A percentile compares a stretch with the other conserved stretches of the same genome.
Evolutionary conservation across 768 basidiomycete genomes (phyloP).

Genomic region (Naematelia encephala): DNA sequence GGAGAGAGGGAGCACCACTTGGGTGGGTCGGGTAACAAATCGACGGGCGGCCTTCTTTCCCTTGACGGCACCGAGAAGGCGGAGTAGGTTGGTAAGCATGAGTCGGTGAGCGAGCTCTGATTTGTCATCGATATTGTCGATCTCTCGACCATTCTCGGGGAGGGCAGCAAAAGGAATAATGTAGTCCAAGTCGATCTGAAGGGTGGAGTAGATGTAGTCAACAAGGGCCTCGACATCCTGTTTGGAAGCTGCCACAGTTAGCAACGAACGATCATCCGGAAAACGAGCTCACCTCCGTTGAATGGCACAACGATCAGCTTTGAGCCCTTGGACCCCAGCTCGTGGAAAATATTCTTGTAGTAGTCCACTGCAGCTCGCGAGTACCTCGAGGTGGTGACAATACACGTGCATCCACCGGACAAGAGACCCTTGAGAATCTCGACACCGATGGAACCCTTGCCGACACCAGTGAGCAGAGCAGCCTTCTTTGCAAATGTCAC

Average conservation of each 20-base stretch:
- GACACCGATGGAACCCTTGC: constrained; percentile 95
- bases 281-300: constrained; percentile 63
- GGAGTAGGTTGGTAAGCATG: constrained; percentile 95
- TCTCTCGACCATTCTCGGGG: constrained; percentile 97
- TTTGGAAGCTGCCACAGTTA: constrained; percentile 65
- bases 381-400: constrained; percentile 97
- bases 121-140: constrained; percentile 92
- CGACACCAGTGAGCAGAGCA: constrained; percentile 93
- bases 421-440: constrained; percentile 96
- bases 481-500: constrained; percentile 99
- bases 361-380: constrained; percentile 88
- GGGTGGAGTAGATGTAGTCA: constrained; percentile 94
- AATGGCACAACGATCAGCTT: constrained; percentile 96
- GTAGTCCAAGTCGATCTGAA: constrained; percentile 96
- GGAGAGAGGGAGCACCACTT: constrained; percentile 94
- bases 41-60: constrained; percentile 94
- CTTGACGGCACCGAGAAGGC: constrained; percentile 95
- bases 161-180: constrained; percentile 98
- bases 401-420: constrained; percentile 91
- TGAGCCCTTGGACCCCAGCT: constrained; percentile 90
- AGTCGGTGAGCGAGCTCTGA: constrained; percentile 97
- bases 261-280: background rate
- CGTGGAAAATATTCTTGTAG: constrained; percentile 97
- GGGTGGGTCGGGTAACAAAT: constrained; percentile 95
- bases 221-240: constrained; percentile 97